A percentile compares a stretch with the other conserved stretches of the same genome.
These are phyloP conservation scores for Boletus vermiculosoides DNA, from an alignment of 768 basidiomycete genomes.

Conservation along the genomic window DNA sequence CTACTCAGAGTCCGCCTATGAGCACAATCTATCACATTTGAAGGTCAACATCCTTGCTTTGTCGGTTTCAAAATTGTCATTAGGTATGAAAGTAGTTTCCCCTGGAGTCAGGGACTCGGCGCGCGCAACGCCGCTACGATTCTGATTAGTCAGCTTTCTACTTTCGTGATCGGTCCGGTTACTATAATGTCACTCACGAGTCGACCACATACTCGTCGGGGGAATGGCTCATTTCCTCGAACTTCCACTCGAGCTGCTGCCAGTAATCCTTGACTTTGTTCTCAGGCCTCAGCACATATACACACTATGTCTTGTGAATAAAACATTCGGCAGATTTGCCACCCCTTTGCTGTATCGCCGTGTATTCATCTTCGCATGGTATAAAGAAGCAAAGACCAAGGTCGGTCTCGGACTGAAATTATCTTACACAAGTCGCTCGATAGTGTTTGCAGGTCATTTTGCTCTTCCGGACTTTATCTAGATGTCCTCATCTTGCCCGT, in stretches of 20 bases:
- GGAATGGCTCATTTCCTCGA: constrained; percentile 46
- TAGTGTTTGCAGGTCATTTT: constrained; percentile 46
- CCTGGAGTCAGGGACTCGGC: no score
- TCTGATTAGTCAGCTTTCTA: constrained; percentile 28
- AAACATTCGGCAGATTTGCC: constrained; percentile 51
- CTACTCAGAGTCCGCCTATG: no score
- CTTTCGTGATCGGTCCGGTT: background rate
- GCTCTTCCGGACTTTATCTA: constrained; percentile 61
- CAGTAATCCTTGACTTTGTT: constrained; percentile 51
- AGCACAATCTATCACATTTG: no score
- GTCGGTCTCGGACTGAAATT: constrained; percentile 32
- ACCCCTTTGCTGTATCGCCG: constrained; percentile 53
- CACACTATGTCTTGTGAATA: constrained; percentile 55
- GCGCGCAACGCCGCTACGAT: no score
- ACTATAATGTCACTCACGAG: no score
- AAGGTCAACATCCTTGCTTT: no score
- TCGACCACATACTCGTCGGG: background rate
- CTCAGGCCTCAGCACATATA: constrained; percentile 53
- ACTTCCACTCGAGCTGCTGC: constrained; percentile 66
- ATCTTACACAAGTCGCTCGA: background rate
- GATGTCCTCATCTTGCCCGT: constrained; percentile 53
- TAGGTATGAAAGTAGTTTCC: no score
- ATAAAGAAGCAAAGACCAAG: constrained; percentile 60
- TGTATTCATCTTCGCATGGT: constrained; percentile 68
- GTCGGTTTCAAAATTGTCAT: no score